Evolutionary conservation across 1,139 yeast species (phyloP), one percentile per base, ranked within the genome.

Genomic region (Pichia sp.): DNA sequence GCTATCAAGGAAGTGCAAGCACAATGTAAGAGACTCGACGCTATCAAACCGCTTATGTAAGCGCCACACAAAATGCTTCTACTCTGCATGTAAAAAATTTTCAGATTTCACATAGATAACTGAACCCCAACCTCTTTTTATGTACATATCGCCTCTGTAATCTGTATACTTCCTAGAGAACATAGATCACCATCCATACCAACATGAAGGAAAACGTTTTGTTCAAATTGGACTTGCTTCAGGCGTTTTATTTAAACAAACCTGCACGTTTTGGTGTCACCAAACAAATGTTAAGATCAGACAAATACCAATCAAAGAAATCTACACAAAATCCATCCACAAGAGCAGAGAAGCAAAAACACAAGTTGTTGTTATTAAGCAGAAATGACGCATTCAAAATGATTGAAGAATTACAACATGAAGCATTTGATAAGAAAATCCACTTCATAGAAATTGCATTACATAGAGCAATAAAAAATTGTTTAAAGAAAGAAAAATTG

Each of bases 1-100:
- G 76, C 77, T 11, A 81, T 85, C 55, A 79, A 76, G 58, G 69
- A 72, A 45, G 76, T 85, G 45, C 93, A 85, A 65, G 71, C 67
- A 3, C 43, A 40, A 35, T 41, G 42, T 14, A 41, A 41, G 21
- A 43, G 47, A 27, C 38, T 48, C 14, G 60, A 59, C 14, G 47
- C 44, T n/a, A 49, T 60, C 30, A 46, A 55, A 27, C 40, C 36
- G 17, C n/a, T 41, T 32, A 34, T 19, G 24, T 27, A 21, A 41
- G 33, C 27, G n/a, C 17, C n/a, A 32, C 39, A 76, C 76, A n/a
- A n/a, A n/a, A n/a, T n/a, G n/a, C n/a, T n/a, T n/a, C n/a, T n/a
- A n/a, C n/a, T n/a, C n/a, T n/a, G n/a, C n/a, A n/a, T n/a, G n/a
- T n/a, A n/a, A n/a, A n/a, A n/a, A n/a, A n/a, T n/a, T n/a, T n/a